These are phyloP conservation scores for Fusarium sp. DNA, from an alignment of 2,329 filamentous ascomycete genomes.

Conservation along the genomic window DNA sequence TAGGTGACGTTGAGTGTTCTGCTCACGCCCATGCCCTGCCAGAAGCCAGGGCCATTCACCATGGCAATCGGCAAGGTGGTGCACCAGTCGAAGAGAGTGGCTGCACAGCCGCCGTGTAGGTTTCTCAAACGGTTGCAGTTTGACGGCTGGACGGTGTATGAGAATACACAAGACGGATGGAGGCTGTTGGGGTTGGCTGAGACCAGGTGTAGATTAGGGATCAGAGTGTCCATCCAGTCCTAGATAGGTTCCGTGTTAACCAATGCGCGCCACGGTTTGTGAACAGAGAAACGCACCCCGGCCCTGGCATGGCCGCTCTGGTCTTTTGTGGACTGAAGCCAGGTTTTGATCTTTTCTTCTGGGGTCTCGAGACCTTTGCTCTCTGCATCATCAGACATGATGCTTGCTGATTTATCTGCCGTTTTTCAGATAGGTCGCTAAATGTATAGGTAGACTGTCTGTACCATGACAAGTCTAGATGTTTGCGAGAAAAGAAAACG, in stretches of 20 bases:
- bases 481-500: too few relatives aligned
- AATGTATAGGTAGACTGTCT: background rate
- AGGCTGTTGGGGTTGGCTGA: constrained; percentile 46
- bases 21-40: constrained; percentile 69
- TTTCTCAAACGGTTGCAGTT: constrained; percentile 65
- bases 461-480: too few relatives aligned
- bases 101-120: constrained; percentile 69
- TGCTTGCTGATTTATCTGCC: background rate
- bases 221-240: constrained; percentile 57
- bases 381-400: constrained; percentile 15
- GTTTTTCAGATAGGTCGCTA: background rate
- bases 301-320: constrained; percentile 44
- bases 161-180: constrained; percentile 55
- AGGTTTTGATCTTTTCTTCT: constrained; percentile 46
- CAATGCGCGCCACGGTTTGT: background rate
- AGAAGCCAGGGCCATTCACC: constrained; percentile 66
- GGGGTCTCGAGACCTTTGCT: constrained; percentile 25
- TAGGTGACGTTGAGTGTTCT: constrained; percentile 74
- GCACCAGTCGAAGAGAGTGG: constrained; percentile 73
- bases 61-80: constrained; percentile 68
- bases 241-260: constrained; percentile 43
- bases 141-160: constrained; percentile 57
- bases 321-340: constrained; percentile 45
- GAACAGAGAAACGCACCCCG: constrained; percentile 42
- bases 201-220: constrained; percentile 53